Evolutionary conservation across 2,329 filamentous ascomycete species (phyloP).

Genomic region (Xylariaceae sp.): DNA sequence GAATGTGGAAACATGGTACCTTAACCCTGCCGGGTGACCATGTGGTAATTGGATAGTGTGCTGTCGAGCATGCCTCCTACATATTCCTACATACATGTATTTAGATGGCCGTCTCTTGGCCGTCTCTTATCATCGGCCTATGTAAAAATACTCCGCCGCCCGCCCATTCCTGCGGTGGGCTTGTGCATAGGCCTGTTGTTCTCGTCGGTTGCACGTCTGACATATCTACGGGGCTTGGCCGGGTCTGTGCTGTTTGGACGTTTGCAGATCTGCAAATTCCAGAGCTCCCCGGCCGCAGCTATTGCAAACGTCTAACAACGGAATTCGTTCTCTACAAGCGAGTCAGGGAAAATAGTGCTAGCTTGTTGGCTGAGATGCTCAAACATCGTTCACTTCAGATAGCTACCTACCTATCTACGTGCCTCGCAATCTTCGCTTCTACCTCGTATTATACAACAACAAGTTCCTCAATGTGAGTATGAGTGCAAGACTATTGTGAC

Average conservation of each 20-base stretch:
- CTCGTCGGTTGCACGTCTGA: constrained; percentile 8
- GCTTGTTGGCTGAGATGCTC: too few species aligned
- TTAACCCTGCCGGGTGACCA: constrained; percentile 11
- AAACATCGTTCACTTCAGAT: too few species aligned
- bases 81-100: too few species aligned
- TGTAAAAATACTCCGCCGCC: constrained; percentile 1
- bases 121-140: too few species aligned
- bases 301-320: neutral
- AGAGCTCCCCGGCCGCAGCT: neutral
- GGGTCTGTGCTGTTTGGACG: neutral
- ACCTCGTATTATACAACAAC: too few species aligned
- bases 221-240: constrained; percentile 1
- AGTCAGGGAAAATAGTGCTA: too few species aligned
- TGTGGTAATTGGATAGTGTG: constrained; percentile 10
- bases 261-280: neutral
- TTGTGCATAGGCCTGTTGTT: neutral
- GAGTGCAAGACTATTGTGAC: too few species aligned
- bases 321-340: too few species aligned
- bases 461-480: too few species aligned
- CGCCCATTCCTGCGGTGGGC: constrained; percentile 1
- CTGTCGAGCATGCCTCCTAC: neutral
- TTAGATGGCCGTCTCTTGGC: too few species aligned
- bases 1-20: constrained; percentile 11
- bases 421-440: too few species aligned
- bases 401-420: too few species aligned